phyloP scores from a whole-genome alignment of 164 flowering plant genomes.

The Litsea cubeba region DNA sequence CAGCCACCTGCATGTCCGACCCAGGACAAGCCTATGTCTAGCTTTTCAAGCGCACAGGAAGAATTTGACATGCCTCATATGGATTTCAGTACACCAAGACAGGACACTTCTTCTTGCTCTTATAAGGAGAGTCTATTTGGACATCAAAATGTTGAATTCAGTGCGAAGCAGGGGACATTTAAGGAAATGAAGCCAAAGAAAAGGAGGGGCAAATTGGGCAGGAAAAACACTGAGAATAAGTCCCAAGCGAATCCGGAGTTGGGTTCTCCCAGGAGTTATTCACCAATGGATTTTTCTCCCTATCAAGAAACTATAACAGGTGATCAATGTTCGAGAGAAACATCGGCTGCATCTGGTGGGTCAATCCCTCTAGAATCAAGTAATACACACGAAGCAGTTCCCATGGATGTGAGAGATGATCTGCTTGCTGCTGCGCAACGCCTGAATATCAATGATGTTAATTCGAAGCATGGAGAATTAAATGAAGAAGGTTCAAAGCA shows the following conservation, averaged over 20 bases:
- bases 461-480: conserved; percentile 16
- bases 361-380: conserved; percentile 18
- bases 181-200: conserved; percentile 37
- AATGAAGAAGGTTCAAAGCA: conserved; percentile 18
- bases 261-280: conserved; percentile 45
- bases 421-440: conserved; percentile 34
- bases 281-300: conserved; percentile 93
- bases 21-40: conserved; percentile 25
- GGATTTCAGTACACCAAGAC: conserved; percentile 38
- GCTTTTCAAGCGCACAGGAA: conserved; percentile 30
- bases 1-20: conserved; percentile 15
- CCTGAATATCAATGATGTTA: conserved; percentile 38
- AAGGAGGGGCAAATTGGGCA: conserved; percentile 40
- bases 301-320: conserved; percentile 48
- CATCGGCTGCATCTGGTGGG: conserved; percentile 48
- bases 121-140: conserved; percentile 23
- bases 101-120: conserved; percentile 10
- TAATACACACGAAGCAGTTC: conserved; percentile 26
- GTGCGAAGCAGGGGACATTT: conserved; percentile 33
- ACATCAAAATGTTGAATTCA: conserved; percentile 36
- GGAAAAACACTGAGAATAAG: conserved; percentile 30
- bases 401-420: conserved; percentile 39
- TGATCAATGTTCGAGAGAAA: conserved; percentile 35
- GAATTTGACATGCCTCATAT: conserved; percentile 17
- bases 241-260: conserved; percentile 31